Conservation (phyloP, 2,329 filamentous ascomycete species). For the Chaetomium olivaceum region DNA sequence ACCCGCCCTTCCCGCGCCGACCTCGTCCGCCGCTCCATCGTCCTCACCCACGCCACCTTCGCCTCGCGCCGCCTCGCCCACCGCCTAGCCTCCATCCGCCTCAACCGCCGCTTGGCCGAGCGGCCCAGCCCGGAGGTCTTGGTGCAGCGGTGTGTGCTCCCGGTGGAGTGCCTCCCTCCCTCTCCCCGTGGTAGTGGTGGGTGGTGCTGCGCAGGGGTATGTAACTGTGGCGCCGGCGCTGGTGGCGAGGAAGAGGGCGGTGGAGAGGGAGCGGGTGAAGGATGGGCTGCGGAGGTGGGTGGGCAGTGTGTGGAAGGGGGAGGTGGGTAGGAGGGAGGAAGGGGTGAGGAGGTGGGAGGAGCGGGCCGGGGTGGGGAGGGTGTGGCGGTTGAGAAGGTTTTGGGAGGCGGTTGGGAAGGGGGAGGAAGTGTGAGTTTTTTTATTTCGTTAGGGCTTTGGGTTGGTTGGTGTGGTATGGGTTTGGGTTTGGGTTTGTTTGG, state of each 20-base stretch:
- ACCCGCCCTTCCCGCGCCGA: slow-evolving; percentile 61
- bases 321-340: slow-evolving; percentile 53
- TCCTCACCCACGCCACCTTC: slow-evolving; percentile 65
- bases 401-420: slow-evolving; percentile 60
- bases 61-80: slow-evolving; percentile 64
- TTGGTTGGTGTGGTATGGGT: no score
- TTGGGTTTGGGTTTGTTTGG: not conserved
- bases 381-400: slow-evolving; percentile 63
- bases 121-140: slow-evolving; percentile 62
- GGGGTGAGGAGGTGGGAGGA: slow-evolving; percentile 51
- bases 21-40: slow-evolving; percentile 64
- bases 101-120: slow-evolving; percentile 60
- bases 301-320: slow-evolving; percentile 56
- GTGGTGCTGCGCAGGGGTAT: no score
- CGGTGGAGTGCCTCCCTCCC: slow-evolving; percentile 61
- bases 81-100: slow-evolving; percentile 64
- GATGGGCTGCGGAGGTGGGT: slow-evolving; percentile 67
- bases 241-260: slow-evolving; percentile 60
- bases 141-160: slow-evolving; percentile 64
- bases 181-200: no score
- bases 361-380: slow-evolving; percentile 54
- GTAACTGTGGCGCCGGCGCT: slow-evolving; percentile 63
- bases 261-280: slow-evolving; percentile 69
- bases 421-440: slow-evolving; percentile 30
- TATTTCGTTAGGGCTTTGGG: not conserved